Conservation (phyloP, 2,329 filamentous ascomycete genomes). For the Ustilaginoidea virens region DNA sequence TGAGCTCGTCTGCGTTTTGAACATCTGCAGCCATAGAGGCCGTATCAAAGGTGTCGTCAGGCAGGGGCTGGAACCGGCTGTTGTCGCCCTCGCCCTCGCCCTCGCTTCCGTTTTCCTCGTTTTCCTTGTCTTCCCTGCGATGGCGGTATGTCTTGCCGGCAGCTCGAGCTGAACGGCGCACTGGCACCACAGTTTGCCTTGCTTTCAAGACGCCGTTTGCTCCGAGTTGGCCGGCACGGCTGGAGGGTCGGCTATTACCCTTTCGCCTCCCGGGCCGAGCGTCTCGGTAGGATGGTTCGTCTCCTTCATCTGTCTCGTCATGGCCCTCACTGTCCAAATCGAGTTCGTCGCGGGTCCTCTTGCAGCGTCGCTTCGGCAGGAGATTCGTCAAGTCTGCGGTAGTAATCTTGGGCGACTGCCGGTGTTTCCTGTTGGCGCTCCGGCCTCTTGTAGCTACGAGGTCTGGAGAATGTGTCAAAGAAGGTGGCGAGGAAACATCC, state of each 20-base stretch:
- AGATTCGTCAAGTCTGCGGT: conserved; percentile 39
- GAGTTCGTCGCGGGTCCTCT: conserved; percentile 21
- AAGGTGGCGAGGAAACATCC: conserved; percentile 47
- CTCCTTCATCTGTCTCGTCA: conserved; percentile 34
- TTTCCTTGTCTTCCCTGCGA: conserved; percentile 41
- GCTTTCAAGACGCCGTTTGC: conserved; percentile 10
- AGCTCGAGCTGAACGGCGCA: conserved; percentile 12
- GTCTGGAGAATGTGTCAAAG: conserved; percentile 52
- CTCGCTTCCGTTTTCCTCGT: conserved; percentile 27
- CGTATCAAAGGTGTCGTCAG: conserved; percentile 28
- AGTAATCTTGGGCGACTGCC: conserved; percentile 27
- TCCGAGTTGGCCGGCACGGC: too few relatives aligned
- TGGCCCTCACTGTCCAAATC: conserved; percentile 30
- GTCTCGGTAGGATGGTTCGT: conserved; percentile 36
- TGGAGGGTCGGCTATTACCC: conserved; percentile 14
- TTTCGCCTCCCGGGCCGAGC: conserved; percentile 19
- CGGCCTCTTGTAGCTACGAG: conserved; percentile 20
- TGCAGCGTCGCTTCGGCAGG: conserved; percentile 35
- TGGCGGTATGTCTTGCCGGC: conserved; percentile 33
- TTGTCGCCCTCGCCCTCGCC: conserved; percentile 21
- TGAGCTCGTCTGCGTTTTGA: conserved; percentile 35
- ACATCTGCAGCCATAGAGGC: conserved; percentile 16
- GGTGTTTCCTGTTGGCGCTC: conserved; percentile 14
- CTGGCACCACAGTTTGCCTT: conserved; percentile 9
- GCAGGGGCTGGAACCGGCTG: conserved; percentile 25